A percentile compares a stretch with the other conserved stretches of the same genome.
These are phyloP conservation scores for Euptelea pleiosperma DNA, from an alignment of 164 flowering plant genomes.

Conservation along the genomic window DNA sequence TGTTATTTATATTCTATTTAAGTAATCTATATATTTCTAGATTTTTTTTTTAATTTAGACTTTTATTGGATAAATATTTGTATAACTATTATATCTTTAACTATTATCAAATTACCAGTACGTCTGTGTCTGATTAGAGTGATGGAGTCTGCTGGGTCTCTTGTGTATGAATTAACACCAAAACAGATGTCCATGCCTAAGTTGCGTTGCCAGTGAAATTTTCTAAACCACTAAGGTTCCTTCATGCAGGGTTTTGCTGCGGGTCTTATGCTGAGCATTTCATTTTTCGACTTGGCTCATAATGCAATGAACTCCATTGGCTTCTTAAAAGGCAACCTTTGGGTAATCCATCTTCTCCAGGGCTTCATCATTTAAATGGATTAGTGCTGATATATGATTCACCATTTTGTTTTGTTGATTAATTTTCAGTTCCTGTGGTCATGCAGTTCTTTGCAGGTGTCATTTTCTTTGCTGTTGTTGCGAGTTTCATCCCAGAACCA, in stretches of 20 bases:
- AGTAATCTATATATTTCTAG: no score
- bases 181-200: background rate
- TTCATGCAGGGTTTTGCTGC: constrained; percentile 88
- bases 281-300: constrained; percentile 95
- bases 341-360: constrained; percentile 45
- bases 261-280: constrained; percentile 96
- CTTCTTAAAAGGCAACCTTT: constrained; percentile 86
- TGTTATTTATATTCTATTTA: no score
- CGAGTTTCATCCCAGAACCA: constrained; percentile 87
- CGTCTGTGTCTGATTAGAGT: no score
- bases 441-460: constrained; percentile 90
- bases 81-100: no score
- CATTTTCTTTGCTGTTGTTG: constrained; percentile 71
- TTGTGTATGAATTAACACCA: background rate
- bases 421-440: constrained; percentile 13
- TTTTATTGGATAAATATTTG: no score
- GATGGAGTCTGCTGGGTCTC: no score
- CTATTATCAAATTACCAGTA: no score
- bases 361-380: background rate
- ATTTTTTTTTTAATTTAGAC: no score
- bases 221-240: constrained; percentile 3
- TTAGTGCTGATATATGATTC: background rate
- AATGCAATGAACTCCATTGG: constrained; percentile 92
- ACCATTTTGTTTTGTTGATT: constrained; percentile 1
- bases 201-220: background rate